phyloP scores from a whole-genome alignment of 345 rosid species.

The Sapria himalayana region DNA sequence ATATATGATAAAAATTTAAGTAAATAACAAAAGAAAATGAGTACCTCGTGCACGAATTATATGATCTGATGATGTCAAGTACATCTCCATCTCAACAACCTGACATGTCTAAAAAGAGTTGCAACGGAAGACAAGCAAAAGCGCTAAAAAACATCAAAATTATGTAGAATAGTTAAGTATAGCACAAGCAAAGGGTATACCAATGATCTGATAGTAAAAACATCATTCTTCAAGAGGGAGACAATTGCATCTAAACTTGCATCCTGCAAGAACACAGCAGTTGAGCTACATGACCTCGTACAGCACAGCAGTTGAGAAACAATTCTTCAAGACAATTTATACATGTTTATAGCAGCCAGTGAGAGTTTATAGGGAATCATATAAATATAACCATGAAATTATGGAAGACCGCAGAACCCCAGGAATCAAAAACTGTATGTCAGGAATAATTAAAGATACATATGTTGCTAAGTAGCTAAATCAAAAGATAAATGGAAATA shows the following conservation, averaged over 20 bases:
- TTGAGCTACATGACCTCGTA: too few relatives aligned
- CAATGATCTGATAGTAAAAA: conserved; percentile 28
- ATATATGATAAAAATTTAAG: too few relatives aligned
- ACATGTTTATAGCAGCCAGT: too few relatives aligned
- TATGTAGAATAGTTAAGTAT: neutral
- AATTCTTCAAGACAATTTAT: too few relatives aligned
- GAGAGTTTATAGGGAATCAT: too few relatives aligned
- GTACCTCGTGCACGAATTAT: conserved; percentile 61
- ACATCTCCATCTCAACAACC: conserved; percentile 77
- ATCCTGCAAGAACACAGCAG: conserved; percentile 23
- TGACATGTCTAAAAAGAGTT: conserved; percentile 7
- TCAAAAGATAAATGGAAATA: too few relatives aligned
- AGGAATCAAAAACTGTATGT: too few relatives aligned
- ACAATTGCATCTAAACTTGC: conserved; percentile 39
- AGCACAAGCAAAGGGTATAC: conserved; percentile 20
- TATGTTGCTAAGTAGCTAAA: too few relatives aligned
- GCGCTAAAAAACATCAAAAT: neutral
- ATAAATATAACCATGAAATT: too few relatives aligned
- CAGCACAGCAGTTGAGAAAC: too few relatives aligned
- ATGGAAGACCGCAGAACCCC: too few relatives aligned
- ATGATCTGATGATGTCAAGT: conserved; percentile 53
- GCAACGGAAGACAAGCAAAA: neutral
- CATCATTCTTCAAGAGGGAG: conserved; percentile 36
- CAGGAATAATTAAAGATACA: too few relatives aligned
- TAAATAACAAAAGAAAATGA: neutral